These are phyloP conservation scores for Cicer yamashitae DNA, from an alignment of 306 rosid genomes.

Conservation along the genomic window DNA sequence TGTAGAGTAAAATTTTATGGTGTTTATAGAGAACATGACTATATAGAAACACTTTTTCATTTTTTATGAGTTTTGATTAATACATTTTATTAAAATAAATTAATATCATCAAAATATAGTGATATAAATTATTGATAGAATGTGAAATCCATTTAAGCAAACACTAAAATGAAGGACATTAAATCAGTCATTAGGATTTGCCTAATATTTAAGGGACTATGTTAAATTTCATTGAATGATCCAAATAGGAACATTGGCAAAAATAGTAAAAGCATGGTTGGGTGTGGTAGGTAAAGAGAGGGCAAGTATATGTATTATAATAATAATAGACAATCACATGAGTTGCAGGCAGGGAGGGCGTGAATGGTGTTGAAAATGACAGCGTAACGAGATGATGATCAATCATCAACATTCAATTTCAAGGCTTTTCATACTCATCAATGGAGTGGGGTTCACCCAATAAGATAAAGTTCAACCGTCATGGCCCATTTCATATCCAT, in stretches of 20 bases:
- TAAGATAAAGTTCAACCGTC: not conserved
- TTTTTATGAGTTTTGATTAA: too few relatives aligned
- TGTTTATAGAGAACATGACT: too few relatives aligned
- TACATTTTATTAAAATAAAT: too few relatives aligned
- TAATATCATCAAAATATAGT: too few relatives aligned
- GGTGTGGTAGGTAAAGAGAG: not conserved
- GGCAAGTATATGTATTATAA: not conserved
- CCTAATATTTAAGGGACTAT: too few relatives aligned
- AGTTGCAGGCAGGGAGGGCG: not conserved
- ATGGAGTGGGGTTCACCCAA: not conserved
- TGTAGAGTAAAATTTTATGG: too few relatives aligned
- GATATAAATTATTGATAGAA: too few relatives aligned
- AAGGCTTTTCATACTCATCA: not conserved
- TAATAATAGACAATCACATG: constrained; percentile 22
- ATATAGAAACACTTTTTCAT: too few relatives aligned
- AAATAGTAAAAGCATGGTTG: not conserved
- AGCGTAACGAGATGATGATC: not conserved
- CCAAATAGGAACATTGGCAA: not conserved
- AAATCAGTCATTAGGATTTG: too few relatives aligned
- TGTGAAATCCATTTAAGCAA: too few relatives aligned
- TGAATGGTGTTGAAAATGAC: constrained; percentile 41
- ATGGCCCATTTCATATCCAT: not conserved
- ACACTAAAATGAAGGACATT: too few relatives aligned
- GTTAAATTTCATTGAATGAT: too few relatives aligned
- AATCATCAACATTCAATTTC: not conserved